Percentiles rank a stretch among this genome's conserved stretches.
phyloP scores from a whole-genome alignment of 108 stramenopile genomes.

The Cyclotella atomus region DNA sequence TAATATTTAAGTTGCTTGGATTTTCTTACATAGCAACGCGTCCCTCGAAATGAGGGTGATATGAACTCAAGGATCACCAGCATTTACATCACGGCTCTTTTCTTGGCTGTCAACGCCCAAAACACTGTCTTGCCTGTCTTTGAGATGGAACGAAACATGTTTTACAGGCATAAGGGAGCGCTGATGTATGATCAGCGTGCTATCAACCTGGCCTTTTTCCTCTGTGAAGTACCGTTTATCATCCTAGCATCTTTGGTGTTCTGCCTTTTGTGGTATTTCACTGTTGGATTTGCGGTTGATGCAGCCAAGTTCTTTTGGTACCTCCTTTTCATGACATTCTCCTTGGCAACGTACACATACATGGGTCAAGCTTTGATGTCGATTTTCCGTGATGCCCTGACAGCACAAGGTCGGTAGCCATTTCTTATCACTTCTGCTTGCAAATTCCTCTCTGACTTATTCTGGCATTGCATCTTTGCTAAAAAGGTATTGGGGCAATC shows the following conservation, averaged over 20 bases:
- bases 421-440: background rate
- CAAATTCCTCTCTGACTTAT: background rate
- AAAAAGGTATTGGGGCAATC: constrained; percentile 60
- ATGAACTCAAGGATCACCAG: constrained; percentile 67
- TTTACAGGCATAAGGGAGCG: constrained; percentile 74
- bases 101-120: constrained; percentile 61
- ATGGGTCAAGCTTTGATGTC: constrained; percentile 61
- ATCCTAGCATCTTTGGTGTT: constrained; percentile 55
- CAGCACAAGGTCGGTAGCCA: constrained; percentile 39
- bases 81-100: constrained; percentile 64
- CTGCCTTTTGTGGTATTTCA: constrained; percentile 63
- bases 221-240: constrained; percentile 70
- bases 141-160: constrained; percentile 82
- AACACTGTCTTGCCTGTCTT: constrained; percentile 68
- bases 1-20: too few species aligned
- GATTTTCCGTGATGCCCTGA: constrained; percentile 56
- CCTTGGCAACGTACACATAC: constrained; percentile 44
- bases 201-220: constrained; percentile 52
- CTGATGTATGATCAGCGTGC: constrained; percentile 64
- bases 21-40: constrained; percentile 21
- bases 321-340: constrained; percentile 43
- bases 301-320: constrained; percentile 68
- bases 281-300: constrained; percentile 51
- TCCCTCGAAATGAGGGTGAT: constrained; percentile 57
- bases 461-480: too few species aligned